Evolutionary conservation across 768 basidiomycete genomes (phyloP).

Genomic region (Boletellus emodensis): DNA sequence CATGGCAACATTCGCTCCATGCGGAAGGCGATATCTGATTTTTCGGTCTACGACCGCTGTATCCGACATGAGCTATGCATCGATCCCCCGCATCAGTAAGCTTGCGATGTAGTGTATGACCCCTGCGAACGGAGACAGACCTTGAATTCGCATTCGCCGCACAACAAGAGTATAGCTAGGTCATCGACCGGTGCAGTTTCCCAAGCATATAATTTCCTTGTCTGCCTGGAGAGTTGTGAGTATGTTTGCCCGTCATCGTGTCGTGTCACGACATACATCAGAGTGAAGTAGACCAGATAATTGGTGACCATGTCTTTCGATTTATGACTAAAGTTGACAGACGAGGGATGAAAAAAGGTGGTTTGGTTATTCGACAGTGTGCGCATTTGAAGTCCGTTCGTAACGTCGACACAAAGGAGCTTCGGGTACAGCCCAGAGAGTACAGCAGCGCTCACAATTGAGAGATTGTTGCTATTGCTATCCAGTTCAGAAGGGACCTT

Average conservation of each 20-base stretch:
- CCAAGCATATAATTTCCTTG: constrained; percentile 90
- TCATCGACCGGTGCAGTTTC: constrained; percentile 90
- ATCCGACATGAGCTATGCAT: constrained; percentile 61
- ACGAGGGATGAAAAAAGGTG: constrained; percentile 84
- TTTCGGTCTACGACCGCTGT: constrained; percentile 81
- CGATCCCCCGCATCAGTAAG: constrained; percentile 2
- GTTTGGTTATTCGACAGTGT: constrained; percentile 81
- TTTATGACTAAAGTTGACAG: constrained; percentile 77
- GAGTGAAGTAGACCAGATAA: constrained; percentile 79
- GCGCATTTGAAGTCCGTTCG: constrained; percentile 53
- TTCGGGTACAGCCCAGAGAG: constrained; percentile 90
- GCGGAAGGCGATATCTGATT: constrained; percentile 63
- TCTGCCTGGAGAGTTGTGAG: constrained; percentile 58
- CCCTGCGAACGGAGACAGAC: constrained; percentile 34
- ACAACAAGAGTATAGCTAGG: constrained; percentile 72
- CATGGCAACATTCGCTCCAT: constrained; percentile 75
- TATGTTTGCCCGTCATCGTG: neutral
- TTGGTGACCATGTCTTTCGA: constrained; percentile 68
- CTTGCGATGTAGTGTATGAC: neutral
- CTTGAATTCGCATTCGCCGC: constrained; percentile 90
- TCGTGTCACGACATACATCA: constrained; percentile 54
- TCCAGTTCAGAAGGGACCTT: constrained; percentile 68
- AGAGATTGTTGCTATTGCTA: constrained; percentile 58
- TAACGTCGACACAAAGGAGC: constrained; percentile 65
- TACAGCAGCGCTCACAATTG: constrained; percentile 76